Conservation (phyloP, 2,329 filamentous ascomycete species). For the Ophiocordyceps camponoti-floridani region DNA sequence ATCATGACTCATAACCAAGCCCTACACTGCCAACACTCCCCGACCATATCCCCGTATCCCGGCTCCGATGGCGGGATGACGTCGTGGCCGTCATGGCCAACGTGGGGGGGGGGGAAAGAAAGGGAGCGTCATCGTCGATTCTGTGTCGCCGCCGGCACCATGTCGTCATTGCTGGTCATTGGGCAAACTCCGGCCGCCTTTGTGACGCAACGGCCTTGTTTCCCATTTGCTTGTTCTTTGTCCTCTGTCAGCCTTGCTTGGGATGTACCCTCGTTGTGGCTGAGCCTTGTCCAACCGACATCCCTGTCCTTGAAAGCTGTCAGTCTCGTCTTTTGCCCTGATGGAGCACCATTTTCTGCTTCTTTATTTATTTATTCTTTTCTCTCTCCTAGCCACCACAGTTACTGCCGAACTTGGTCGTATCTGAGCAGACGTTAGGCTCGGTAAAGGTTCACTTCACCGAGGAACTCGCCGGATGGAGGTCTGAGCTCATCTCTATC, state of each 20-base stretch:
- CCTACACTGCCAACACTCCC: background rate
- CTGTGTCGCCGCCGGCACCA: background rate
- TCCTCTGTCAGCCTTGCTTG: background rate
- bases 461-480: too few species aligned
- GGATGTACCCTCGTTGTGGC: too few species aligned
- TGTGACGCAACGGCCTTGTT: background rate
- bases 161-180: background rate
- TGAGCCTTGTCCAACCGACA: too few species aligned
- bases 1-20: background rate
- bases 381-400: background rate
- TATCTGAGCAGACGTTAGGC: too few species aligned
- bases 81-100: background rate
- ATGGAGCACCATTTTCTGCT: background rate
- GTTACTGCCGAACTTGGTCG: background rate
- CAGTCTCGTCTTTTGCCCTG: background rate
- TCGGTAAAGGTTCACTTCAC: too few species aligned
- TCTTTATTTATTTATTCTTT: background rate
- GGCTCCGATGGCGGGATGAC: constrained; percentile 1
- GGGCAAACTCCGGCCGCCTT: background rate
- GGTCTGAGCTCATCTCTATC: too few species aligned
- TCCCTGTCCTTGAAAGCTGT: background rate
- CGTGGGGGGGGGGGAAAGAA: too few species aligned
- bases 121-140: background rate
- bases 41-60: background rate
- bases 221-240: too few species aligned